Evolutionary conservation across 352 stramenopile species (phyloP).

Genomic region (Phytophthora agathidicida): DNA sequence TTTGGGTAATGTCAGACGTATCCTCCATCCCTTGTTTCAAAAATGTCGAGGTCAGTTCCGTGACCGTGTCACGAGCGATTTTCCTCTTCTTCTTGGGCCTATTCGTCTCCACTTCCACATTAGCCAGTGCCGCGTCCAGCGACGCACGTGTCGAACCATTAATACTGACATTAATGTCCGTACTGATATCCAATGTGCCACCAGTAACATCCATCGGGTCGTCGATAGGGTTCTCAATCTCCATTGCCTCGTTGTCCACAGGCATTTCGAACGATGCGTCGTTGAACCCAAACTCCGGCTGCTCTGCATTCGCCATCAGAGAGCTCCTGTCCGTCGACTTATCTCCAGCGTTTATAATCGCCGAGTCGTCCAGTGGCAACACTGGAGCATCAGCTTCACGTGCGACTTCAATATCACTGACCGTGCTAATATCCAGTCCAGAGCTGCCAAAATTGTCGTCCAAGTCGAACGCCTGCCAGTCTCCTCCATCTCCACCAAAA

Average conservation of each 20-base stretch:
- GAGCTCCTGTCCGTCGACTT: slow-evolving; percentile 59
- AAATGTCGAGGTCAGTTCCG: slow-evolving; percentile 74
- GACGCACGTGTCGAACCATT: slow-evolving; percentile 68
- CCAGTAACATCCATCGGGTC: slow-evolving; percentile 44
- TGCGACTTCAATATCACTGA: slow-evolving; percentile 87
- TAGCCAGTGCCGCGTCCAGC: slow-evolving; percentile 62
- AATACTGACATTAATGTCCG: slow-evolving; percentile 71
- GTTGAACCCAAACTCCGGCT: slow-evolving; percentile 61
- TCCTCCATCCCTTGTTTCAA: slow-evolving; percentile 84
- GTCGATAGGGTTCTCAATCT: slow-evolving; percentile 48
- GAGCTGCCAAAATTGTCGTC: slow-evolving; percentile 66
- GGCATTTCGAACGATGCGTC: slow-evolving; percentile 67
- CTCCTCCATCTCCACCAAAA: slow-evolving; percentile 66
- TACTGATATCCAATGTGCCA: slow-evolving; percentile 68
- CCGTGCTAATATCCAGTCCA: slow-evolving; percentile 61
- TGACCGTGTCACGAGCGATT: slow-evolving; percentile 80
- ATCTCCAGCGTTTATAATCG: slow-evolving; percentile 47
- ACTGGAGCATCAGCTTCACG: slow-evolving; percentile 69
- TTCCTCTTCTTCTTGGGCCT: slow-evolving; percentile 85
- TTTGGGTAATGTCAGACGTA: slow-evolving; percentile 75
- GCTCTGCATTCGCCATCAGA: slow-evolving; percentile 30
- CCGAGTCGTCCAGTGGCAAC: slow-evolving; percentile 62
- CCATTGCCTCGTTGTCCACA: slow-evolving; percentile 36
- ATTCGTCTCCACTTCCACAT: slow-evolving; percentile 44
- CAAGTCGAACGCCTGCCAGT: slow-evolving; percentile 87